Percentiles rank a stretch among this genome's conserved stretches.
phyloP scores from a whole-genome alignment of 306 rosid genomes.

The Cucurbita ficifolia region DNA sequence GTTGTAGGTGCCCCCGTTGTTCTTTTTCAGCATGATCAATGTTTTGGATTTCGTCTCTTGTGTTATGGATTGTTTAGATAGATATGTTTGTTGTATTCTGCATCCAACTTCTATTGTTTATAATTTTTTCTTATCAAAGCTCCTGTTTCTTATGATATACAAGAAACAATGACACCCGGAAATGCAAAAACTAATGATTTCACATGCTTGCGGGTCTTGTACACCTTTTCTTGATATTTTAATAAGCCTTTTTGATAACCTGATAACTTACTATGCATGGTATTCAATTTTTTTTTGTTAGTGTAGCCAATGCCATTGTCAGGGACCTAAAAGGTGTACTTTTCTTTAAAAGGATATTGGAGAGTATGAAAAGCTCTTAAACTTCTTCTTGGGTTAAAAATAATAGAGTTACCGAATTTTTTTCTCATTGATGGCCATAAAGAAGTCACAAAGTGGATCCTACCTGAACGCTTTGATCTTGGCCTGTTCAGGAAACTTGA shows the following conservation, averaged over 20 bases:
- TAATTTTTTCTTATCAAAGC: not conserved
- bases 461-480: not conserved
- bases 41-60: not conserved
- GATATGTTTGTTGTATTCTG: not conserved
- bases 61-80: not conserved
- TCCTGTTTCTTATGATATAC: not conserved
- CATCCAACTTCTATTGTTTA: not conserved
- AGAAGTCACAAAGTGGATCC: not conserved
- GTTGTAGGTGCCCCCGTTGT: not conserved
- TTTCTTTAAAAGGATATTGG: not conserved
- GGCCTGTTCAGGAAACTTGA: not conserved
- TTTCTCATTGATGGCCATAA: not conserved
- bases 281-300: not conserved
- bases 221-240: not conserved
- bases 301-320: not conserved
- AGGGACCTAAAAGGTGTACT: not conserved
- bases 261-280: not conserved
- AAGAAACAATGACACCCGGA: not conserved
- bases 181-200: not conserved
- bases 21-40: not conserved
- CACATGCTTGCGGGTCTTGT: not conserved
- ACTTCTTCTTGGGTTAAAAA: not conserved
- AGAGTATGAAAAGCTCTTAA: not conserved
- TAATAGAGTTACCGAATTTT: not conserved
- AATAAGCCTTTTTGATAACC: not conserved